Evolutionary conservation across 495 filamentous ascomycete genomes (phyloP).

Genomic region (Chaetomium cochliodes): DNA sequence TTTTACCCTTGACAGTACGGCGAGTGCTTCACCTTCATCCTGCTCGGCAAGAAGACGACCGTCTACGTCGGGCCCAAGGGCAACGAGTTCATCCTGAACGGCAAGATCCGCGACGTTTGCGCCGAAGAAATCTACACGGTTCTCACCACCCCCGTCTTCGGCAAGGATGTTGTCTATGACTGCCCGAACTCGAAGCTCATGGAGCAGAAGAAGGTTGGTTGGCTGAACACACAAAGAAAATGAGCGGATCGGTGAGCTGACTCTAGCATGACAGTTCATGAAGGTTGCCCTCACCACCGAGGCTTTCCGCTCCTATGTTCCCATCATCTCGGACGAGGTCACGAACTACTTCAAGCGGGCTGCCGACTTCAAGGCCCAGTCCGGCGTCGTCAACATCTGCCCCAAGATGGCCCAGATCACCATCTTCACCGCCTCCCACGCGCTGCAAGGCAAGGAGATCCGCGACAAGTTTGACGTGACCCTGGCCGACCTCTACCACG

Average conservation of each 20-base stretch:
- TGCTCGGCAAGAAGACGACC: conserved; percentile 75
- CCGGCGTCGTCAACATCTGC: conserved; percentile 63
- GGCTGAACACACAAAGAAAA: neutral
- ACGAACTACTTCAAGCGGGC: conserved; percentile 64
- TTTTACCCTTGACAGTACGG: conserved; percentile 28
- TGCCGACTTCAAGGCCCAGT: conserved; percentile 64
- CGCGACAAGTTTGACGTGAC: conserved; percentile 70
- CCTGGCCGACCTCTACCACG: conserved; percentile 75
- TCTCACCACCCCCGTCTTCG: conserved; percentile 83
- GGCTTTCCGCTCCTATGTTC: conserved; percentile 74
- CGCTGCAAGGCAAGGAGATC: conserved; percentile 77
- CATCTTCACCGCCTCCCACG: conserved; percentile 77
- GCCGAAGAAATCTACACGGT: conserved; percentile 81
- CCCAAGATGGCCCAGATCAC: conserved; percentile 79
- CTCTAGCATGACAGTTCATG: conserved; percentile 61
- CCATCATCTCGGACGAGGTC: conserved; percentile 74
- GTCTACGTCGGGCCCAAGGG: conserved; percentile 73
- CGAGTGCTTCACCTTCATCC: conserved; percentile 70
- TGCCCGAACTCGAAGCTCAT: conserved; percentile 73
- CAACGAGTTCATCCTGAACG: conserved; percentile 86
- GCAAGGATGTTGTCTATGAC: conserved; percentile 83
- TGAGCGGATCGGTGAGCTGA: conserved; percentile 3
- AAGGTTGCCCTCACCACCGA: conserved; percentile 77
- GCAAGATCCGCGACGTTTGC: conserved; percentile 75
- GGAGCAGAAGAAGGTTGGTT: conserved; percentile 46